These are phyloP conservation scores for Porcisia deanei DNA, from an alignment of 208 protist species.

Conservation along the genomic window DNA sequence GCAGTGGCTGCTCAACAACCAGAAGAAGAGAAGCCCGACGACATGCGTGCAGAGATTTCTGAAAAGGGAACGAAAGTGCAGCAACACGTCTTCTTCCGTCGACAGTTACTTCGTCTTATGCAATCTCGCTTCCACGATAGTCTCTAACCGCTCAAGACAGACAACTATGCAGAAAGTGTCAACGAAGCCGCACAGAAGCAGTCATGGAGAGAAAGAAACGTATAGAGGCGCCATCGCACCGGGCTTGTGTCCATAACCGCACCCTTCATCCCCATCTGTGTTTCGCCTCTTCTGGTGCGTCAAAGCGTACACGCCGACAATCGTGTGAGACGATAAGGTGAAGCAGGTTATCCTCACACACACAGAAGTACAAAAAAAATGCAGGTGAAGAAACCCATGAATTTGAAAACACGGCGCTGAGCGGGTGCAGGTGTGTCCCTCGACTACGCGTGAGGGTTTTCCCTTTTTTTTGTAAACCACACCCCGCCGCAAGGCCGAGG, in stretches of 20 bases:
- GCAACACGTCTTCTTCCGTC: background rate
- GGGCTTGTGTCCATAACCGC: background rate
- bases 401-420: background rate
- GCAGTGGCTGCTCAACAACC: background rate
- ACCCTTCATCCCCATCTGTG: background rate
- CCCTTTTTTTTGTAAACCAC: background rate
- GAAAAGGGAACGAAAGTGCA: background rate
- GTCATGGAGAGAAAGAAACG: background rate
- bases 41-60: background rate
- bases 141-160: background rate
- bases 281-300: background rate
- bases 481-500: too few relatives aligned
- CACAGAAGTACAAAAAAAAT: too few relatives aligned
- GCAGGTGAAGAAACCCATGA: background rate
- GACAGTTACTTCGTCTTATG: background rate
- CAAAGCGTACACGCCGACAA: background rate
- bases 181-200: background rate
- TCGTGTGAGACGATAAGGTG: background rate
- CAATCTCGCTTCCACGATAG: background rate
- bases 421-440: background rate
- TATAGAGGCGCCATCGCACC: background rate
- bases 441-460: background rate
- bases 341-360: background rate
- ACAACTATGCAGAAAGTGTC: too few relatives aligned
- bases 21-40: background rate